Base-by-base conservation (phyloP, 768 basidiomycete genomes). In the Paxillus rubicundulus region DNA sequence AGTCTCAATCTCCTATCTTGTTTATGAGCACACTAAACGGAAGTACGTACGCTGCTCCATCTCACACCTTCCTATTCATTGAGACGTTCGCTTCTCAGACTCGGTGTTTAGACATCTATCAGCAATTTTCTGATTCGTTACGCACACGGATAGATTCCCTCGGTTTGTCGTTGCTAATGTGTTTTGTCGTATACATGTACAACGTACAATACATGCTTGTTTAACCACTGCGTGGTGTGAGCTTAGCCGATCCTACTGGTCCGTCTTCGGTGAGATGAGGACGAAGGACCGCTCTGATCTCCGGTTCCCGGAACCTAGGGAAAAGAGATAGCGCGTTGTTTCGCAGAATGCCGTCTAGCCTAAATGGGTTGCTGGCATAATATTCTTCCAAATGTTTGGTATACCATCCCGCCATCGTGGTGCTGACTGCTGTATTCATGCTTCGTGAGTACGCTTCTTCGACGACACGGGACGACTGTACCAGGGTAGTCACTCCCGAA, bases 1-100 rank as follows among this genome's bases (percentile, higher is more conserved):
- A 4, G 96, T 98, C 39, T 96, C 94, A 8, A 98, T 98, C 72
- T 92, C 92, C 54, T 97, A 97, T 72, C 85, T 97, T 37, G 95
- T 97, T 56, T 93, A 93, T 70, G 91, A 93, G 67, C 84, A 89
- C 61, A 85, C 80, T 61, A 93, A 91, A 75, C 80, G 86, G 68
- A 86, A 77, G 91, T 87, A 50, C 56, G 82, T 70, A 18, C 40
- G 24, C 6, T 6, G 13, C 44, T 27, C 33, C 39, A 30, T 36
- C 30, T 9, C 9, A 24, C 32, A 37, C 45, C 33, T 10, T 49
- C 43, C 48, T 30, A 36, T 39, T 21, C 41, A 33, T 38, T 47
- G 41, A 56, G 39, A 32, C 50, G 42, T 54, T 40, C 40, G 42
- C 45, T 30, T 34, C 34, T 36, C 64, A 87, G 85, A 70, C 78